Percentiles rank a stretch among this genome's conserved stretches.
These are phyloP conservation scores for Amaranthus tricolor DNA, from an alignment of 179 eudicot genomes.

Conservation along the genomic window DNA sequence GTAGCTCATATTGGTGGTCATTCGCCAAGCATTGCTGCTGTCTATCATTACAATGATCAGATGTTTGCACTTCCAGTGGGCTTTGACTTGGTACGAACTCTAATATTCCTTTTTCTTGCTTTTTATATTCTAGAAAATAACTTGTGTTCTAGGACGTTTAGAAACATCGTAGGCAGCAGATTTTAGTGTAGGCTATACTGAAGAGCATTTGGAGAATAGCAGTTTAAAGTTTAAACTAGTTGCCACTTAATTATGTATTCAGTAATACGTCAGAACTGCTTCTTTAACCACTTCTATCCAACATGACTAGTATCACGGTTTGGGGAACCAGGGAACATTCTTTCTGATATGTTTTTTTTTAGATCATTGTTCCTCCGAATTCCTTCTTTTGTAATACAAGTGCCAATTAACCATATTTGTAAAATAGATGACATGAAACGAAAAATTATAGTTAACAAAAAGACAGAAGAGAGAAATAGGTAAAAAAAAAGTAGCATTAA, in stretches of 20 bases:
- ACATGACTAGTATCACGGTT: neutral
- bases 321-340: neutral
- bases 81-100: constrained; percentile 74
- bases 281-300: neutral
- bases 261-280: neutral
- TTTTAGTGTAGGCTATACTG: neutral
- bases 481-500: no score
- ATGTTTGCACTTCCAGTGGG: constrained; percentile 71
- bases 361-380: neutral
- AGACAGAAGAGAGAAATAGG: no score
- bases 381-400: no score
- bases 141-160: neutral
- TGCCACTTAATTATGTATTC: neutral
- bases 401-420: no score
- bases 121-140: neutral
- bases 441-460: no score
- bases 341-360: neutral
- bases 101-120: neutral
- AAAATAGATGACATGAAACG: no score
- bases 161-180: neutral
- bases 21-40: constrained; percentile 89
- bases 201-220: neutral
- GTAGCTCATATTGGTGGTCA: constrained; percentile 77
- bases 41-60: constrained; percentile 54
- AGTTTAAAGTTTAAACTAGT: neutral